Conservation (phyloP, 164 flowering plant species). For the Nymphaea thermarum region DNA sequence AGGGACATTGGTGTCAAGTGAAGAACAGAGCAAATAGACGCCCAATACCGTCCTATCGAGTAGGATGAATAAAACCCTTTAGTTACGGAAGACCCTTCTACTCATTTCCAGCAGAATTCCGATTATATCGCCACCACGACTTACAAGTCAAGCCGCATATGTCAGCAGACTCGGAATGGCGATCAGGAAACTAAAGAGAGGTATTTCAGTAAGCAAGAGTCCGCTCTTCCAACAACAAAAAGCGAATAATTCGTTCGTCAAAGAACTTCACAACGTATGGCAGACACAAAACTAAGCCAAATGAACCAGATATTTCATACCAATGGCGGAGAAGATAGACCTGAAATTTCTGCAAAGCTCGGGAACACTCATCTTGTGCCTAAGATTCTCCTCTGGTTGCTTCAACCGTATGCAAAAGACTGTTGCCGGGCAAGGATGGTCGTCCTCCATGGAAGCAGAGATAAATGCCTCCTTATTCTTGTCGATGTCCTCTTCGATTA, state of each 20-base stretch:
- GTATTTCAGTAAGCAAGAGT: not conserved
- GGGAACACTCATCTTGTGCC: conserved; percentile 93
- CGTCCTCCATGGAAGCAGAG: conserved; percentile 3
- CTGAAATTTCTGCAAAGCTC: conserved; percentile 95
- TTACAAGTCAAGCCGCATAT: too few species aligned
- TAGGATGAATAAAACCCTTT: too few species aligned
- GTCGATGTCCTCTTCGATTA: too few species aligned
- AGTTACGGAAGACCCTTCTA: too few species aligned
- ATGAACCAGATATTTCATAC: not conserved
- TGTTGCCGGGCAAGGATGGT: conserved; percentile 39
- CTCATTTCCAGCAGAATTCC: too few species aligned
- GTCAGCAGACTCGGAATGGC: too few species aligned
- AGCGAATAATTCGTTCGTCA: not conserved
- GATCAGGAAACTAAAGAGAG: too few species aligned
- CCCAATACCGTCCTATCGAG: too few species aligned
- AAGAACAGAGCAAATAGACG: too few species aligned
- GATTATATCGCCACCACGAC: too few species aligned
- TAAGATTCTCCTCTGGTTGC: conserved; percentile 78
- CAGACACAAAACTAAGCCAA: not conserved
- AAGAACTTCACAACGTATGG: not conserved
- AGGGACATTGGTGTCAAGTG: too few species aligned
- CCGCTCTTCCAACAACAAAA: not conserved
- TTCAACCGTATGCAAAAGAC: conserved; percentile 76
- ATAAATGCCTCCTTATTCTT: too few species aligned
- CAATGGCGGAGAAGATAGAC: conserved; percentile 8